These are phyloP conservation scores for Gnomoniopsis sp. DNA, from an alignment of 2,329 filamentous ascomycete genomes.

Conservation along the genomic window DNA sequence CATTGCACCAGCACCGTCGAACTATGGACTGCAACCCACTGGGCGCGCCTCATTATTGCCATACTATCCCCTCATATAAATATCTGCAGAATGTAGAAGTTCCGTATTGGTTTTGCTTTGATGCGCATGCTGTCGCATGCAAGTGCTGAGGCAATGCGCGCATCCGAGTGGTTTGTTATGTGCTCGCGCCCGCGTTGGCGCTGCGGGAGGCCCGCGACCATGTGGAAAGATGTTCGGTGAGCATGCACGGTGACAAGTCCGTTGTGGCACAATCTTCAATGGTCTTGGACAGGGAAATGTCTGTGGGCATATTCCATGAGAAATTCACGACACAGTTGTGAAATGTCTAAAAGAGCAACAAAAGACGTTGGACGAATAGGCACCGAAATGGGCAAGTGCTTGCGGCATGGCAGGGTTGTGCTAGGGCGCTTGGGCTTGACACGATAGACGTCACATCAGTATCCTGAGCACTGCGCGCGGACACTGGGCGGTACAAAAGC, in stretches of 20 bases:
- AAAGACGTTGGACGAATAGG: not conserved
- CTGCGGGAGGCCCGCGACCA: slow-evolving; percentile 12
- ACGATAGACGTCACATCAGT: slow-evolving; percentile 3
- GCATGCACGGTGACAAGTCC: not conserved
- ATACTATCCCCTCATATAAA: too few relatives aligned
- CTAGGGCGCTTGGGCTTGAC: not conserved
- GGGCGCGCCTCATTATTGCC: too few relatives aligned
- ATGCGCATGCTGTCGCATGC: too few relatives aligned
- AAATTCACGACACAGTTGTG: too few relatives aligned
- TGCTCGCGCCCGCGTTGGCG: not conserved
- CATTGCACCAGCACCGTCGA: too few relatives aligned
- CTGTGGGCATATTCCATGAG: not conserved
- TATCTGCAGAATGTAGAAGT: too few relatives aligned
- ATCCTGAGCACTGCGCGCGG: not conserved
- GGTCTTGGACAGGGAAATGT: not conserved
- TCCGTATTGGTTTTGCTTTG: too few relatives aligned
- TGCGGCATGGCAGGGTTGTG: not conserved
- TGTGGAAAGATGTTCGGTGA: not conserved
- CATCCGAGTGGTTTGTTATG: not conserved
- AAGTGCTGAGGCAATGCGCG: not conserved
- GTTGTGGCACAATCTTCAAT: not conserved
- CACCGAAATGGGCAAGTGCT: not conserved
- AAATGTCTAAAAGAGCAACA: too few relatives aligned
- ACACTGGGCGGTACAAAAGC: not conserved
- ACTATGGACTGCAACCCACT: too few relatives aligned